phyloP scores from a whole-genome alignment of 768 basidiomycete genomes.

The Mrakia blollopis region DNA sequence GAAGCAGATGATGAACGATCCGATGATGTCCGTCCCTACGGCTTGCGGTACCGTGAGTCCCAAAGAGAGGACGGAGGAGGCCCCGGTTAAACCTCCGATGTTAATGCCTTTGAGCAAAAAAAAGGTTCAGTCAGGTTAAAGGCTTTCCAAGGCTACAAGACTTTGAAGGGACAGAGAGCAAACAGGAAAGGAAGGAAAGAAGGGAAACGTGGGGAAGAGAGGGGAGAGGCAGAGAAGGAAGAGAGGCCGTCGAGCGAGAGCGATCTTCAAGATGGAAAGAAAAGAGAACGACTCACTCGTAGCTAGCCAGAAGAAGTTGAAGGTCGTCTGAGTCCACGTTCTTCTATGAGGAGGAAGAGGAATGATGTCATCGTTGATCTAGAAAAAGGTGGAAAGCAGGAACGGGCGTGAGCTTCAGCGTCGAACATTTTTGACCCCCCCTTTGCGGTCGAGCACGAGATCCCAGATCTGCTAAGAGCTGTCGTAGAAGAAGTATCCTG shows the following conservation, averaged over 20 bases:
- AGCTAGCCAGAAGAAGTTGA: constrained; percentile 21
- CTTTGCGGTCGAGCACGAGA: no score
- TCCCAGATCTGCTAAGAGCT: no score
- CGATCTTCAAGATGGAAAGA: no score
- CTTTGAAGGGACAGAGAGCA: not conserved
- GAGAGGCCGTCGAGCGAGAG: not conserved
- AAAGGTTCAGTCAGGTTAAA: no score
- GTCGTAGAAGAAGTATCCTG: no score
- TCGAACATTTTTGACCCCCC: no score
- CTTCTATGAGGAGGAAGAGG: constrained; percentile 24
- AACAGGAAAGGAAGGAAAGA: not conserved
- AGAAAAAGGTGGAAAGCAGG: no score
- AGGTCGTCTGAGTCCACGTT: constrained; percentile 27
- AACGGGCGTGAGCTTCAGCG: no score
- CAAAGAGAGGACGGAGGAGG: constrained; percentile 37
- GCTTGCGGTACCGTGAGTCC: constrained; percentile 35
- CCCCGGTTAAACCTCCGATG: constrained; percentile 34
- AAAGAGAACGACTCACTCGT: not conserved
- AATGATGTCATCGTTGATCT: constrained; percentile 31
- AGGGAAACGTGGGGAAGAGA: not conserved
- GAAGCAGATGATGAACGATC: constrained; percentile 8
- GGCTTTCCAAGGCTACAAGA: no score
- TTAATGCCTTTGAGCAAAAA: not conserved
- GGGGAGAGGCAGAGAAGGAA: no score
- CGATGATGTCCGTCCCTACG: constrained; percentile 33